Percentiles rank a stretch among this genome's conserved stretches.
phyloP scores from a whole-genome alignment of 805 yeast species.

The Novakomyces olei region DNA sequence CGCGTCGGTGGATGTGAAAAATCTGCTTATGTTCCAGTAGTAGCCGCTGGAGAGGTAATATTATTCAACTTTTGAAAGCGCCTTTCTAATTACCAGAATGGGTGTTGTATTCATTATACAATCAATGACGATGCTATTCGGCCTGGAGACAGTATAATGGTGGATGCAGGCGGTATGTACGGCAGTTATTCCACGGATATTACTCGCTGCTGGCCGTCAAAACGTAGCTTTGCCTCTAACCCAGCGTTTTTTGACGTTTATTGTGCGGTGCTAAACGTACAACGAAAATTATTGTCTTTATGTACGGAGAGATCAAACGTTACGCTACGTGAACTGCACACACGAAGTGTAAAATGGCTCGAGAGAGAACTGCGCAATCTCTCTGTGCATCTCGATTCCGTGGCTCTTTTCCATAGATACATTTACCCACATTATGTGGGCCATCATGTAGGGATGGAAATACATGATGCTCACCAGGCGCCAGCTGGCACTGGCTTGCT shows the following conservation, averaged over 20 bases:
- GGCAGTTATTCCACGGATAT: conserved; percentile 95
- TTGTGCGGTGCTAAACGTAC: conserved; percentile 67
- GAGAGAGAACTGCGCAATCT: conserved; percentile 1
- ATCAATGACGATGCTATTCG: conserved; percentile 61
- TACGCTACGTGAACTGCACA: conserved; percentile 57
- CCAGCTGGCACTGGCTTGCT: conserved; percentile 15
- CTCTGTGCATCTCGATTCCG: neutral
- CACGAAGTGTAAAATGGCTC: conserved; percentile 8
- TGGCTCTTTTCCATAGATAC: neutral
- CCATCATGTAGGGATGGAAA: conserved; percentile 71
- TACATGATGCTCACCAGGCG: conserved; percentile 45
- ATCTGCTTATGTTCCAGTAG: conserved; percentile 85
- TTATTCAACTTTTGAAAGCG: neutral
- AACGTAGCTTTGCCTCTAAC: conserved; percentile 47
- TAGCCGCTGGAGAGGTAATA: conserved; percentile 61
- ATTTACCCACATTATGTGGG: conserved; percentile 89
- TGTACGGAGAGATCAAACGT: conserved; percentile 33
- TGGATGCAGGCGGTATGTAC: conserved; percentile 80
- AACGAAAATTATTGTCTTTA: conserved; percentile 49
- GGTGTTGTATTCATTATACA: conserved; percentile 81
- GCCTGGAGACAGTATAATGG: conserved; percentile 56
- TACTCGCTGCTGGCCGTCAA: conserved; percentile 88
- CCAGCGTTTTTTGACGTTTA: conserved; percentile 78
- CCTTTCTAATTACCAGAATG: conserved; percentile 22
- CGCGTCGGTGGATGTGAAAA: conserved; percentile 72